A percentile compares a stretch with the other conserved stretches of the same genome.
These are phyloP conservation scores for Boletus bicolor DNA, from an alignment of 768 basidiomycete genomes.

Conservation along the genomic window DNA sequence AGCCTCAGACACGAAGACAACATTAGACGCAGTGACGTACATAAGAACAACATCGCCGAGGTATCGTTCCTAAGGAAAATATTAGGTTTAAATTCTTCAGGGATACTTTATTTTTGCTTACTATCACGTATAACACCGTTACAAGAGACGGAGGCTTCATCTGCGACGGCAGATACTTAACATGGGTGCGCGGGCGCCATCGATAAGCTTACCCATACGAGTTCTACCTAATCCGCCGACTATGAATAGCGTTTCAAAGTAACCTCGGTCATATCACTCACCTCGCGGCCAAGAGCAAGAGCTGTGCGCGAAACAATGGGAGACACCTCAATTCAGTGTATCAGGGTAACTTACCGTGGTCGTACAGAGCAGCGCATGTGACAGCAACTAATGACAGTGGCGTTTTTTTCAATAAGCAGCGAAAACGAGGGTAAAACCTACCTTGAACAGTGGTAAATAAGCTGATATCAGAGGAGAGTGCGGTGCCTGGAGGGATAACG, in stretches of 20 bases:
- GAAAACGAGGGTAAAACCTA: not conserved
- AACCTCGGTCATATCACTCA: slow-evolving; percentile 5
- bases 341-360: slow-evolving; percentile 20
- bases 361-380: slow-evolving; percentile 27
- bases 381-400: slow-evolving; percentile 26
- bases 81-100: not conserved
- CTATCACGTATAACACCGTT: slow-evolving; percentile 24
- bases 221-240: slow-evolving; percentile 21
- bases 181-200: not conserved
- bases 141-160: slow-evolving; percentile 27
- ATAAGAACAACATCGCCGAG: slow-evolving; percentile 30
- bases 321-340: not conserved
- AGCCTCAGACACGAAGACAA: slow-evolving; percentile 2
- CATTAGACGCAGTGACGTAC: slow-evolving; percentile 12
- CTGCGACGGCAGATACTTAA: slow-evolving; percentile 10
- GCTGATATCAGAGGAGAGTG: not conserved
- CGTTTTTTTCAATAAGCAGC: not conserved
- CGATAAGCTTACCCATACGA: slow-evolving; percentile 27
- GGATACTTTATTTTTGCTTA: slow-evolving; percentile 6
- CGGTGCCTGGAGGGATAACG: slow-evolving; percentile 12
- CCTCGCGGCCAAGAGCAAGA: slow-evolving; percentile 29
- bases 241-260: not conserved
- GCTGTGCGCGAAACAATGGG: slow-evolving; percentile 6
- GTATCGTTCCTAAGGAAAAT: slow-evolving; percentile 26
- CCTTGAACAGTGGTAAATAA: slow-evolving; percentile 25